Base-by-base conservation (phyloP, 1,139 yeast genomes). In the Candida buenavistaensis region DNA sequence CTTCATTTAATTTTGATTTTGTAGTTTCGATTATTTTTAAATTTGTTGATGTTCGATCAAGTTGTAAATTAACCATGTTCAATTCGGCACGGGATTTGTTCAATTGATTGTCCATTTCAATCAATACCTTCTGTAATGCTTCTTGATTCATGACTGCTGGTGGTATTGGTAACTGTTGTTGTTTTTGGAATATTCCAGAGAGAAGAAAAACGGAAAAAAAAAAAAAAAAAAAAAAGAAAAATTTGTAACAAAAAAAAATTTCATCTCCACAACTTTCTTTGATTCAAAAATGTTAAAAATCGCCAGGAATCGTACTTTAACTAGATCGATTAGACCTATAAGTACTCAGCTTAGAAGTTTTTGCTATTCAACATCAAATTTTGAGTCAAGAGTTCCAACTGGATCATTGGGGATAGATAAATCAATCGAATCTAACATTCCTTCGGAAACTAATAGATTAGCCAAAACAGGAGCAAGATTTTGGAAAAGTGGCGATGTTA, bases 401-500 rank as follows among this genome's bases (percentile, higher is more conserved):
- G 20, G 38, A 11, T 29, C 68, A 7, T 46, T 59, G 19, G 71
- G 75, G 16, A 50, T 52, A 23, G 77, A 69, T 44, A 58, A 57
- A 27, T 60, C 80, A 3, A 51, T 73, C 7, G 84, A 80, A 45
- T 64, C 71, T 39, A 82, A 80, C 48, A 48, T 66, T 26, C 55
- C 59, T 36, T 64, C 86, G 0, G 89, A 84, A 48, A 76, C 95
- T 5, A 86, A 85, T 55, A 68, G 85, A 47, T 64, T 84, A 37
- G 76, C 84, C 33, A 82, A 80, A 54, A 82, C 95, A 0, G 62
- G 85, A 36, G 70, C 78, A 33, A 81, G 80, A 57, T 90, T 92
- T 56, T 92, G 97, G 97, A 87, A 84, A 40, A 75, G 80, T 38
- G 95, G 88, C 7, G 72, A 70, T 17, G 67, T 85, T 10, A 48